A percentile compares a stretch with the other conserved stretches of the same genome.
Conservation (phyloP, 108 stramenopile species). For the Stephanodiscus minutulus region DNA sequence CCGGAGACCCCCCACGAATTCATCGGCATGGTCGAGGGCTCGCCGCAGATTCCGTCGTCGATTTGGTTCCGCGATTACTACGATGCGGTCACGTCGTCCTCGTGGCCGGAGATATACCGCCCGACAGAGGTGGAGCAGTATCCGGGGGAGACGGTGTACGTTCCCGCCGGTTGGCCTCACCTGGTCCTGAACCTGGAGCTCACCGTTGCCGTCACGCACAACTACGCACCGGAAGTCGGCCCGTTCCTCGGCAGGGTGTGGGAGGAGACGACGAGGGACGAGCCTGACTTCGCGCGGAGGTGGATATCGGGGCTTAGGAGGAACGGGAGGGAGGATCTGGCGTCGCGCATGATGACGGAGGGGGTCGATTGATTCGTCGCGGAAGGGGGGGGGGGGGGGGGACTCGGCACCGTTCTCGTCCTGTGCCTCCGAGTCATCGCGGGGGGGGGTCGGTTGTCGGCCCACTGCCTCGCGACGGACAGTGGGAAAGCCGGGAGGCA, state of each 20-base stretch:
- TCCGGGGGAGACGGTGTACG: slow-evolving; percentile 87
- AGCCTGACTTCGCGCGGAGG: slow-evolving; percentile 59
- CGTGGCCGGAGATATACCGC: slow-evolving; percentile 53
- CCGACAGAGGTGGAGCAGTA: slow-evolving; percentile 72
- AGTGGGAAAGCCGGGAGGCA: too few relatives aligned
- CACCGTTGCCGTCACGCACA: slow-evolving; percentile 86
- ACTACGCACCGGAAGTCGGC: slow-evolving; percentile 80
- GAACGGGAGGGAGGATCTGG: slow-evolving; percentile 37
- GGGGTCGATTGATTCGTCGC: too few relatives aligned
- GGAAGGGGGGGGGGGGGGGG: too few relatives aligned
- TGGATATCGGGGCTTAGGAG: slow-evolving; percentile 39
- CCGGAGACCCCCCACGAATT: slow-evolving; percentile 54
- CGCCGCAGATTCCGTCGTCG: slow-evolving; percentile 74
- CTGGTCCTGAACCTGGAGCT: slow-evolving; percentile 80
- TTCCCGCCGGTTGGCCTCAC: slow-evolving; percentile 88
- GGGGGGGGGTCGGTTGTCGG: too few relatives aligned
- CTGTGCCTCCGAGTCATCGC: too few relatives aligned
- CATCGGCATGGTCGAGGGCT: slow-evolving; percentile 60
- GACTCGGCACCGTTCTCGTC: too few relatives aligned
- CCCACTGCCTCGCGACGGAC: too few relatives aligned
- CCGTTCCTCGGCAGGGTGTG: slow-evolving; percentile 54
- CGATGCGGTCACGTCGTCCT: slow-evolving; percentile 40
- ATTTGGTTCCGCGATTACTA: slow-evolving; percentile 74
- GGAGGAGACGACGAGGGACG: slow-evolving; percentile 53
- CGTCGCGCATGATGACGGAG: neutral